Evolutionary conservation across 2,329 filamentous ascomycete genomes (phyloP), one percentile per base, ranked within the genome.

Genomic region (Neospermospora avenae): DNA sequence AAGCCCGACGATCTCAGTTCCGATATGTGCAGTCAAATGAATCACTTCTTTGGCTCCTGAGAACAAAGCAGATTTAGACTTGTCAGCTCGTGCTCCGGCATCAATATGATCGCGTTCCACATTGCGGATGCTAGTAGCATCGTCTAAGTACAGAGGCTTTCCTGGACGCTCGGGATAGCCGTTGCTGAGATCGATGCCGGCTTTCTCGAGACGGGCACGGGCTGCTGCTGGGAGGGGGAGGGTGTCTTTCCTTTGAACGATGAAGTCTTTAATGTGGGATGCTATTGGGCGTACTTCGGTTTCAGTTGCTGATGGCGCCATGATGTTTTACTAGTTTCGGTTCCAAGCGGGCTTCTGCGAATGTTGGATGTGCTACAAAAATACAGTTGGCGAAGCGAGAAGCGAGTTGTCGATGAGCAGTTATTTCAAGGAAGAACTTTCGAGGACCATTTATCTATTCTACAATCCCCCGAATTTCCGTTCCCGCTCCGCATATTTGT

Each of bases 121-220:
- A 71, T 83, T 78, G 18, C 88, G 77, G 69, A 91, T 87, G 51
- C 82, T 83, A 73, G 84, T 84, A 3, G 87, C 85, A 65, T 91
- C 88, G 59, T 91, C 84, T 0, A 90, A 76, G 66, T 85, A 91
- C 1, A 90, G 75, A 0, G 88, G 88, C 51, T 80, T 80, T 0
- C 84, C 81, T 1, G 87, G 87, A 0, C 87, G 82, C 67, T 90
- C 90, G 0, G 88, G 88, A 65, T 91, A 91, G 0, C 88, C 88
- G 0, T 83, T 75, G 0, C 85, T 87, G 2, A 91, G 77, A 69
- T 91, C 86, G 56, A 91, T 81, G 1, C 85, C 87, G 0, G 85
- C 86, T 63, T 88, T 89, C 65, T 84, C 82, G 0, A 91, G 77
- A 3, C 88, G 80, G 52, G 79, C 75, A 1, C 80, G 78, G 1